Base-by-base conservation (phyloP, 2,329 filamentous ascomycete genomes). In the Alternaria solani region DNA sequence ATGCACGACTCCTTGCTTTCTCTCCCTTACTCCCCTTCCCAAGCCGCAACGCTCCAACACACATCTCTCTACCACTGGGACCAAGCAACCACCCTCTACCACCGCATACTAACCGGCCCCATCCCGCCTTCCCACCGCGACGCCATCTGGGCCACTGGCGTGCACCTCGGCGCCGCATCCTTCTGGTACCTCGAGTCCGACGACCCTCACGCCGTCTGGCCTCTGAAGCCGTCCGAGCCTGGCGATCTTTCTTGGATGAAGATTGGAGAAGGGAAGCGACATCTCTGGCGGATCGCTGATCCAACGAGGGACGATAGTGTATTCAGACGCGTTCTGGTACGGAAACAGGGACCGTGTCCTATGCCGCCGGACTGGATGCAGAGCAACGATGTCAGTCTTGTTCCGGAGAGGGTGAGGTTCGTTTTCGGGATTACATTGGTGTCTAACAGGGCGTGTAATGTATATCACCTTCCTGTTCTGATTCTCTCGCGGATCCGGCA, bases 201-300 rank as follows among this genome's bases (percentile, higher is more conserved):
- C 0, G 74, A 76, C 0, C 77, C 84, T 0, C 73, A 82, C 51
- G 72, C 84, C 55, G 79, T 84, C 2, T 90, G 87, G 87, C 88
- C 88, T 0, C 75, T 90, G 2, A 83, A 80, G 38, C 63, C 75
- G 2, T 71, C 78, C 0, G 76, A 76, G 0, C 60, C 77, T 0
- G 68, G 75, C 1, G 85, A 88, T 62, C 77, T 89, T 1, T 80
- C 85, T 66, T 90, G 87, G 88, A 70, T 89, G 2, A 83, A 79
- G 51, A 81, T 89, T 71, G 82, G 80, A 58, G 81, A 85, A 12
- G 85, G 85, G 0, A 89, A 89, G 73, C 81, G 79, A 54, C 79
- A 81, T 4, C 78, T 89, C 1, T 88, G 83, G 82, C 69, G 80
- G 2, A 70, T 88, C 0, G 78, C 83, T 1, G 78, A 88, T 51